These are phyloP conservation scores for Acanthamoeba royreba DNA, from an alignment of 208 protist species.

Conservation along the genomic window DNA sequence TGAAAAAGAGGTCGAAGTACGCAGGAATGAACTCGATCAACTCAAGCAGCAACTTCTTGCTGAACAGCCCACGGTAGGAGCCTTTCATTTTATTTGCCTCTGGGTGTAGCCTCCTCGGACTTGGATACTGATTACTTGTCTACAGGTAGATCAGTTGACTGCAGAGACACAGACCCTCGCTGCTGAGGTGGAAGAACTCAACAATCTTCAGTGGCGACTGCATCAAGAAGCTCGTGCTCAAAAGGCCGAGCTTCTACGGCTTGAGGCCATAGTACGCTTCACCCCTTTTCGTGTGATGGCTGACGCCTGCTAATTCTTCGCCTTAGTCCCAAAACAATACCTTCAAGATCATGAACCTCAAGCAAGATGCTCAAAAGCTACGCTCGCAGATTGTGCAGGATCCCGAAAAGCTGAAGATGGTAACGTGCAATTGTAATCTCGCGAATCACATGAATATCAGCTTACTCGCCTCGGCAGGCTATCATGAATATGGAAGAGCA, in stretches of 20 bases:
- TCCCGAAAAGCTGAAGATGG: background rate
- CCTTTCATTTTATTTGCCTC: background rate
- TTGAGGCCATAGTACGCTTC: background rate
- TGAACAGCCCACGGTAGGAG: background rate
- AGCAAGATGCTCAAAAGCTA: background rate
- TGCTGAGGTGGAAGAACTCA: background rate
- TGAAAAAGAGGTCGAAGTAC: background rate
- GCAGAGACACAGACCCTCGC: background rate
- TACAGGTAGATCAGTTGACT: background rate
- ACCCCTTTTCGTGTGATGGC: background rate
- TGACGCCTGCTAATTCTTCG: background rate
- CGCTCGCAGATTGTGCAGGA: background rate
- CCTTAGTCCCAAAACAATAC: background rate
- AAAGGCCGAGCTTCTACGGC: background rate
- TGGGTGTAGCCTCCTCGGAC: too few relatives aligned
- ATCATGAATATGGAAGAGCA: background rate
- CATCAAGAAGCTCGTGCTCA: background rate
- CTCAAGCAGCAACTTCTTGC: background rate
- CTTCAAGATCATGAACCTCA: constrained; percentile 7
- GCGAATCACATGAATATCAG: too few relatives aligned
- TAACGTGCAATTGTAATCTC: background rate
- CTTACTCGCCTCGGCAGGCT: background rate
- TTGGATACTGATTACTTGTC: background rate
- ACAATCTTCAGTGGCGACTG: background rate
- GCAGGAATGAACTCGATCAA: background rate